Conservation (phyloP, 2,329 filamentous ascomycete species). For the Volutella citrinella region DNA sequence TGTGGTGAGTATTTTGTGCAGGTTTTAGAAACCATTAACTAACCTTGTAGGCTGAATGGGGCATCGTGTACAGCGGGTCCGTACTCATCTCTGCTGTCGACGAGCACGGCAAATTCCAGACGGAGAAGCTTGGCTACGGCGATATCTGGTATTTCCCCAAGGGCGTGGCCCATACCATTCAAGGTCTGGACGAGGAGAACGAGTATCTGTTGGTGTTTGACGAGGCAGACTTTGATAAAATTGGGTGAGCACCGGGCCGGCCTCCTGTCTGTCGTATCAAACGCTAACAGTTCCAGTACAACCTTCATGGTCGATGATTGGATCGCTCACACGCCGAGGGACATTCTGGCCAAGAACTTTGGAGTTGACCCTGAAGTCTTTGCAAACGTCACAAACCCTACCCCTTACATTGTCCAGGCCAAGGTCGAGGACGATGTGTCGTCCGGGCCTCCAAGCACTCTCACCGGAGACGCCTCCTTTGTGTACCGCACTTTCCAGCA, state of each 20-base stretch:
- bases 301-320: constrained; percentile 72
- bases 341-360: constrained; percentile 66
- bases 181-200: constrained; percentile 63
- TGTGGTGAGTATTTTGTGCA: no score
- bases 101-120: constrained; percentile 55
- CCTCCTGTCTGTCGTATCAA: no score
- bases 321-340: constrained; percentile 62
- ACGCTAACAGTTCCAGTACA: constrained; percentile 40
- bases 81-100: constrained; percentile 60
- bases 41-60: constrained; percentile 59
- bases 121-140: constrained; percentile 54
- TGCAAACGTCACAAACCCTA: constrained; percentile 51
- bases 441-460: constrained; percentile 38
- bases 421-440: constrained; percentile 43
- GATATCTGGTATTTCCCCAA: constrained; percentile 71
- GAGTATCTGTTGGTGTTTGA: constrained; percentile 67
- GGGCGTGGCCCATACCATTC: constrained; percentile 60
- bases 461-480: constrained; percentile 58
- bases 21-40: neutral
- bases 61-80: constrained; percentile 56
- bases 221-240: constrained; percentile 62
- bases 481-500: constrained; percentile 60
- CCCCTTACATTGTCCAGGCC: constrained; percentile 61
- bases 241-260: no score
- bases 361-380: constrained; percentile 60